A percentile compares a stretch with the other conserved stretches of the same genome.
Conservation (phyloP, 768 basidiomycete species). For the Neoboletus magnificus region DNA sequence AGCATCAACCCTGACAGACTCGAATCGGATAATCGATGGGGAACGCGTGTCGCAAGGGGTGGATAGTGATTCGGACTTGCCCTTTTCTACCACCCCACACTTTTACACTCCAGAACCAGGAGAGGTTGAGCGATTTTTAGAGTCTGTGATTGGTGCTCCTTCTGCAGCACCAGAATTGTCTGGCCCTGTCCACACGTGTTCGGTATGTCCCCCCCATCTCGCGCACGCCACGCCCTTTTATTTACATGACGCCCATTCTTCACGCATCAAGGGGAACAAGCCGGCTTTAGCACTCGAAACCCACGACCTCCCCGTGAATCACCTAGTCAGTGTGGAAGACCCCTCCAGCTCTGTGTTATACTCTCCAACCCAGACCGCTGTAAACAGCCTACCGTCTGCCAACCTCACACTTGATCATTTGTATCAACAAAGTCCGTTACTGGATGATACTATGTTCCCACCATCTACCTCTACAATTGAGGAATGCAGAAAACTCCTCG, state of each 20-base stretch:
- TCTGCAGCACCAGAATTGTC: neutral
- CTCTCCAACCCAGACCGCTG: conserved; percentile 13
- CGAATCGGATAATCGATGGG: conserved; percentile 8
- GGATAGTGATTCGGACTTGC: neutral
- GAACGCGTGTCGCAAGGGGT: neutral
- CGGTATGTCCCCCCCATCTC: conserved; percentile 19
- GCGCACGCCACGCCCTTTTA: neutral
- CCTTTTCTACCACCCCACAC: conserved; percentile 5
- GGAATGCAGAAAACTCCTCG: conserved; percentile 24
- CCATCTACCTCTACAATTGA: conserved; percentile 19
- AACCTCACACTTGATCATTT: neutral
- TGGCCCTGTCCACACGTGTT: conserved; percentile 1
- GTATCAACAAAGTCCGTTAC: neutral
- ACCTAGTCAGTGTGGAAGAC: conserved; percentile 2
- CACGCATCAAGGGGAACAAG: conserved; percentile 4
- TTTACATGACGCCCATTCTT: conserved; percentile 1
- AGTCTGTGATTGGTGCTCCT: conserved; percentile 22
- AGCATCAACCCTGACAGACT: neutral
- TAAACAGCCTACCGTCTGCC: conserved; percentile 7
- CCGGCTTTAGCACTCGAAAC: conserved; percentile 16
- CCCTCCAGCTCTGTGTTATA: neutral
- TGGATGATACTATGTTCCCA: conserved; percentile 5
- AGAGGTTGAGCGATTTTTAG: conserved; percentile 26
- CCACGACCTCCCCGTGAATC: conserved; percentile 7
- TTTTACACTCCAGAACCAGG: conserved; percentile 19